A percentile compares a stretch with the other conserved stretches of the same genome.
Evolutionary conservation across 2,329 filamentous ascomycete species (phyloP).

Genomic region (Fusarium sp.): DNA sequence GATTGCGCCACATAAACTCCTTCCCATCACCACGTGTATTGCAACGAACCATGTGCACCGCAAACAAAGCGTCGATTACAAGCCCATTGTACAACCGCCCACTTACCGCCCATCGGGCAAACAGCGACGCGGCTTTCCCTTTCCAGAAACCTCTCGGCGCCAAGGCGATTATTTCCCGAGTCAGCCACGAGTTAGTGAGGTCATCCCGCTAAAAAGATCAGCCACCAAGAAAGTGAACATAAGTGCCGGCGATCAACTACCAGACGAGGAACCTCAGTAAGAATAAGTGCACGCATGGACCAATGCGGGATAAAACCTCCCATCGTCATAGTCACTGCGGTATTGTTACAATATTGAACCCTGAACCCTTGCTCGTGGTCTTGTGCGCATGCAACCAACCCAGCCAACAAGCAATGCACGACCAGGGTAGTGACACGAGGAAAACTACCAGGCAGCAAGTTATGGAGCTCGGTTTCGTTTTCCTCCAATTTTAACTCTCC

Average conservation of each 20-base stretch:
- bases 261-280: background rate
- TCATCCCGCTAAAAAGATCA: conserved; percentile 30
- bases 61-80: too few species aligned
- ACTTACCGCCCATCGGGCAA: background rate
- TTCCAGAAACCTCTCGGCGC: conserved; percentile 5
- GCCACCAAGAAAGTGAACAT: conserved; percentile 17
- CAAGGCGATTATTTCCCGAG: conserved; percentile 35
- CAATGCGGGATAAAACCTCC: conserved; percentile 33
- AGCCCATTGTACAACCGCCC: too few species aligned
- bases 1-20: too few species aligned
- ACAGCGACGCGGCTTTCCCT: conserved; percentile 3
- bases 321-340: background rate
- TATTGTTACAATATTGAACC: background rate
- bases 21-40: too few species aligned
- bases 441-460: background rate
- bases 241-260: conserved; percentile 38
- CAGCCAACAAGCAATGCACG: background rate
- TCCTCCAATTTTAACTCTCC: conserved; percentile 15
- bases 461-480: background rate
- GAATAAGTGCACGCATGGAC: conserved; percentile 21
- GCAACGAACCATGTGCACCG: too few species aligned
- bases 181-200: conserved; percentile 29
- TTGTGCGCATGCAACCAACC: conserved; percentile 14
- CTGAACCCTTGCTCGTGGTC: conserved; percentile 2
- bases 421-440: background rate